phyloP scores from a whole-genome alignment of 768 basidiomycete species.

The Collybia nuda region DNA sequence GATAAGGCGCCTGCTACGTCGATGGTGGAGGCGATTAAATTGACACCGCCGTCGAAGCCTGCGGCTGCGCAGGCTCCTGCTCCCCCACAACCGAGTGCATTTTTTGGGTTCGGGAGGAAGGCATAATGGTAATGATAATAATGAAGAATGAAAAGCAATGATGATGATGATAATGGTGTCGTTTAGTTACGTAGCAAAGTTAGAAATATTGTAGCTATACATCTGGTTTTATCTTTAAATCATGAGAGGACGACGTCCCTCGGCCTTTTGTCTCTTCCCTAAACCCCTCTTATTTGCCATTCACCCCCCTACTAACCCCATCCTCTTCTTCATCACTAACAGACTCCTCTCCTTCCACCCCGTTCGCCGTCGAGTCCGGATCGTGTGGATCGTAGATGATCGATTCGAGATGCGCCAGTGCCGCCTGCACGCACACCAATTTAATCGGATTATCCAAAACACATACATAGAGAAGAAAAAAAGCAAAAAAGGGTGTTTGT shows the following conservation, averaged over 20 bases:
- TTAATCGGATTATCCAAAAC: neutral
- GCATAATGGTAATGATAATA: neutral
- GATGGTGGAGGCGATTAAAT: conserved; percentile 17
- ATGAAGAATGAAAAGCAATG: too few species aligned
- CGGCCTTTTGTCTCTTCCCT: too few species aligned
- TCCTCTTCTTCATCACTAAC: neutral
- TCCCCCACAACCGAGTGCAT: neutral
- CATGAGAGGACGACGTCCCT: too few species aligned
- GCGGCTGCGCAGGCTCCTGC: too few species aligned
- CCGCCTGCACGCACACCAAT: conserved; percentile 53
- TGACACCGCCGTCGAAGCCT: conserved; percentile 10
- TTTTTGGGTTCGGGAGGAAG: neutral
- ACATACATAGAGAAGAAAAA: conserved; percentile 2
- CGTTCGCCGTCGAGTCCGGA: conserved; percentile 4
- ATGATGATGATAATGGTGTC: too few species aligned
- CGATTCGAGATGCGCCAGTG: conserved; percentile 79
- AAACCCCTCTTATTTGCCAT: too few species aligned
- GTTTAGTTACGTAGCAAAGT: too few species aligned
- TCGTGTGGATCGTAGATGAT: conserved; percentile 64
- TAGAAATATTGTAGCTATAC: too few species aligned
- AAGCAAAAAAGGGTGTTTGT: conserved; percentile 27
- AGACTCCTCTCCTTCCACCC: conserved; percentile 3
- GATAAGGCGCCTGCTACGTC: conserved; percentile 19
- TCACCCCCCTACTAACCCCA: too few species aligned
- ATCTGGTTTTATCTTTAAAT: too few species aligned